A percentile compares a stretch with the other conserved stretches of the same genome.
Evolutionary conservation across 1,284 basidiomycete genomes (phyloP).

Genomic region (Puccinia novopanici): DNA sequence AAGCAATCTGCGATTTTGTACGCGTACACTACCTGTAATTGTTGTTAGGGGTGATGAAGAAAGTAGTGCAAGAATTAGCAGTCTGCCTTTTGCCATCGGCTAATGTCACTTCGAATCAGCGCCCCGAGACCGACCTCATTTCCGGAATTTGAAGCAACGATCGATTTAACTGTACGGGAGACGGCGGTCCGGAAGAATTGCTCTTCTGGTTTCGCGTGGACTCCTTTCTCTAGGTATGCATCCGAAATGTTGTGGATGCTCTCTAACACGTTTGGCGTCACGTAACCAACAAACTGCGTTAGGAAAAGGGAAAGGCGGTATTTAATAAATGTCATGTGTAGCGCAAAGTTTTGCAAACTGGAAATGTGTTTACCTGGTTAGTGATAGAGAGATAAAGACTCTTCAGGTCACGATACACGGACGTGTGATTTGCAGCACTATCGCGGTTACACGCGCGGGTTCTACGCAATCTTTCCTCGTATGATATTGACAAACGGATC

Average conservation of each 20-base stretch:
- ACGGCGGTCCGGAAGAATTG: conserved; percentile 36
- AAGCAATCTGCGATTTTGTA: conserved; percentile 48
- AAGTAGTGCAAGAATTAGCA: not conserved
- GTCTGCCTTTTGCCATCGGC: not conserved
- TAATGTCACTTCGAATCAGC: not conserved
- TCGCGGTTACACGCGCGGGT: conserved; percentile 34
- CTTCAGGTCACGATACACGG: conserved; percentile 41
- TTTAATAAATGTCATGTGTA: too few relatives aligned
- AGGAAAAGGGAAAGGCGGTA: not conserved
- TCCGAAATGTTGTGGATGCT: conserved; percentile 38
- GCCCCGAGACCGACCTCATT: conserved; percentile 23
- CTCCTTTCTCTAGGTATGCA: conserved; percentile 16
- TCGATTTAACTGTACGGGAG: conserved; percentile 21
- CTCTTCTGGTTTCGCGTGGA: conserved; percentile 33
- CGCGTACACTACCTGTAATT: conserved; percentile 34
- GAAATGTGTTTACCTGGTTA: conserved; percentile 26
- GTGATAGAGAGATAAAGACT: conserved; percentile 43
- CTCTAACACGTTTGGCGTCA: conserved; percentile 41
- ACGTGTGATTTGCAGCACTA: conserved; percentile 1
- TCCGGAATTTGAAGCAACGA: conserved; percentile 49
- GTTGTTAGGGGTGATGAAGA: not conserved
- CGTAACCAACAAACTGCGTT: conserved; percentile 44
- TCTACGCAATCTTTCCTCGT: conserved; percentile 16
- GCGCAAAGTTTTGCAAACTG: too few relatives aligned
- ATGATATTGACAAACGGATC: not conserved